Evolutionary conservation across 1,284 basidiomycete species (phyloP), one percentile per base, ranked within the genome.

Genomic region (Pseudozyma sp.): DNA sequence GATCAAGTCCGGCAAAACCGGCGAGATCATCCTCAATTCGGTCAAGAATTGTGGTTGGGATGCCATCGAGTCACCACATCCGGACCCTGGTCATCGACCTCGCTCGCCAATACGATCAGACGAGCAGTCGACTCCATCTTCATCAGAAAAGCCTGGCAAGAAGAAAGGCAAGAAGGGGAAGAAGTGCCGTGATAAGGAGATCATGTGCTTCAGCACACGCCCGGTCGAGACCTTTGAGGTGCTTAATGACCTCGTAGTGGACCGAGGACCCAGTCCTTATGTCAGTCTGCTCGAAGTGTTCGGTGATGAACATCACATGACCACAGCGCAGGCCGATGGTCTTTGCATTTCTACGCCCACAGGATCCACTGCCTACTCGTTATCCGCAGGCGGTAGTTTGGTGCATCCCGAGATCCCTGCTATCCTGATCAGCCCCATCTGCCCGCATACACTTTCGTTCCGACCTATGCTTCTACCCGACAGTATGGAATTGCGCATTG

Each of bases 361-460:
- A 0, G 96, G 96, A 10, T 98, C 96, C 0, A 99, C 97, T 2
- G 97, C 97, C 4, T 99, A 99, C 36, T 85, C 83, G 90, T 88
- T 99, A 35, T 99, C 97, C 19, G 97, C 97, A 2, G 97, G 97
- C 52, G 97, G 97, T 36, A 98, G 96, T 1, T 90, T 99, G 44
- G 96, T 95, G 9, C 96, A 99, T 85, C 97, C 97, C 3, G 95
- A 97, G 85, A 98, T 99, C 57, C 97, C 97, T 0, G 93, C 97
- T 0, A 89, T 99, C 66, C 88, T 99, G 64, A 96, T 99, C 80
- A 96, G 95, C 1, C 97, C 97, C 2, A 97, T 99, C 70, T 99
- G 97, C 83, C 97, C 97, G 0, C 97, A 99, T 86, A 99, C 97
- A 0, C 89, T 99, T 9, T 97, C 95, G 4, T 99, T 99, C 90